Conservation (phyloP, 192 early-diverging fungal genomes). For the Podila verticillata region DNA sequence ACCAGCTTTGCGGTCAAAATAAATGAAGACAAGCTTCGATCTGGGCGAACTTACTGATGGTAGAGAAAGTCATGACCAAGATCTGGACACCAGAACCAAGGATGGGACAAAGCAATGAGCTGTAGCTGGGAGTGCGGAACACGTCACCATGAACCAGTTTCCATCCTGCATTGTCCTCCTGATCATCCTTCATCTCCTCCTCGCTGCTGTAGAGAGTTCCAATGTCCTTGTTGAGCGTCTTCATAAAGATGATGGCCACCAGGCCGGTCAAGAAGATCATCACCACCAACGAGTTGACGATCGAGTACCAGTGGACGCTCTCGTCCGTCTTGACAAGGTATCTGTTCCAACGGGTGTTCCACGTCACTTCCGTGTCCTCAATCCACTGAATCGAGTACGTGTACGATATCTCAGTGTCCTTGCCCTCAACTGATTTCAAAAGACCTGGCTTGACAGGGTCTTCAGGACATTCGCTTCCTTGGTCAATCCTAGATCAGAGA, state of each 20-base stretch:
- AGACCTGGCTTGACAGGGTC: slow-evolving; percentile 44
- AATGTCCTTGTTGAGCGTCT: slow-evolving; percentile 71
- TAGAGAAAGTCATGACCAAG: slow-evolving; percentile 62
- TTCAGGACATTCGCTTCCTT: slow-evolving; percentile 34
- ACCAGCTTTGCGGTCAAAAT: not conserved
- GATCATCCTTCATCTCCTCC: slow-evolving; percentile 65
- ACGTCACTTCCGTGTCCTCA: slow-evolving; percentile 59
- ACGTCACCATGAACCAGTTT: slow-evolving; percentile 83
- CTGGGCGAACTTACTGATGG: slow-evolving; percentile 43
- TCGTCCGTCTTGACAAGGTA: slow-evolving; percentile 63
- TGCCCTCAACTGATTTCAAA: slow-evolving; percentile 46
- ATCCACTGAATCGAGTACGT: slow-evolving; percentile 81
- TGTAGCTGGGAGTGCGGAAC: slow-evolving; percentile 72
- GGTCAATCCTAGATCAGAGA: slow-evolving; percentile 20
- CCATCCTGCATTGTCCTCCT: slow-evolving; percentile 80
- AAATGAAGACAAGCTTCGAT: not conserved
- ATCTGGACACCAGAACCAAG: slow-evolving; percentile 81
- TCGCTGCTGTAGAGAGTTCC: slow-evolving; percentile 57
- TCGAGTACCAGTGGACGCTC: slow-evolving; percentile 74
- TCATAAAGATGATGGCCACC: slow-evolving; percentile 72
- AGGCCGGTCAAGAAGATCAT: slow-evolving; percentile 72
- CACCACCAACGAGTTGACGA: slow-evolving; percentile 75
- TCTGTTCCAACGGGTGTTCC: slow-evolving; percentile 72
- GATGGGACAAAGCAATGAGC: slow-evolving; percentile 73
- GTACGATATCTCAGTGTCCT: slow-evolving; percentile 59